Evolutionary conservation across 73 alveolate genomes (phyloP), one percentile per base, ranked within the genome.

Genomic region (Paramecium tetraurelia): DNA sequence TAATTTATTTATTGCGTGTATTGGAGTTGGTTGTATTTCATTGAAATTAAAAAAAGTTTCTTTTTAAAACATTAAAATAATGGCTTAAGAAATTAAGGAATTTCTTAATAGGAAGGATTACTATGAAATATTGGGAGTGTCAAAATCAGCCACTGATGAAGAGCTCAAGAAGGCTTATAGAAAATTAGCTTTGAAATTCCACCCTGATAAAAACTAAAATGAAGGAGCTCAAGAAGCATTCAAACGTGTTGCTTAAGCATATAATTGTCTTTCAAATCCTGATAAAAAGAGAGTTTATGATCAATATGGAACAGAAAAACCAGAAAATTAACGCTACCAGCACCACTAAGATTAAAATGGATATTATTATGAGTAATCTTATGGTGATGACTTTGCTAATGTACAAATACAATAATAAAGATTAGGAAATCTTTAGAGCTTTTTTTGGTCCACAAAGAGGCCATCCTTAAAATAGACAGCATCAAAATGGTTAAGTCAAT

Each of bases 161-260:
- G 98, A 95, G 92, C 98, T 98, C 3, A 98, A 97, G 77, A 98
- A 97, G 77, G 99, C 99, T 14, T 98, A 98, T 93, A 95, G 96
- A 80, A 95, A 95, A 92, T 69, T 90, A 77, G 99, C 99, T 7
- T 96, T 98, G 46, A 96, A 94, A 93, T 96, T 97, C 95, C 99
- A 98, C 93, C 99, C 99, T 41, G 99, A 98, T 86, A 98, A 97
- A 86, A 95, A 97, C 85, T 72, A 95, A 35, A 94, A 92, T 69
- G 93, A 80, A 85, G 95, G 95, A 85, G 99, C 99, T 20, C 98
- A 98, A 63, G 97, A 98, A 88, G 96, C 93, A 93, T 98, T 98
- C 85, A 96, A 96, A 86, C 98, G 97, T 69, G 96, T 98, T 12
- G 97, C 97, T 43, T 99, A 97, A 85, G 99, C 98, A 11, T 96